Conservation (phyloP, 208 protist genomes). For the Borovskyia barvae region DNA sequence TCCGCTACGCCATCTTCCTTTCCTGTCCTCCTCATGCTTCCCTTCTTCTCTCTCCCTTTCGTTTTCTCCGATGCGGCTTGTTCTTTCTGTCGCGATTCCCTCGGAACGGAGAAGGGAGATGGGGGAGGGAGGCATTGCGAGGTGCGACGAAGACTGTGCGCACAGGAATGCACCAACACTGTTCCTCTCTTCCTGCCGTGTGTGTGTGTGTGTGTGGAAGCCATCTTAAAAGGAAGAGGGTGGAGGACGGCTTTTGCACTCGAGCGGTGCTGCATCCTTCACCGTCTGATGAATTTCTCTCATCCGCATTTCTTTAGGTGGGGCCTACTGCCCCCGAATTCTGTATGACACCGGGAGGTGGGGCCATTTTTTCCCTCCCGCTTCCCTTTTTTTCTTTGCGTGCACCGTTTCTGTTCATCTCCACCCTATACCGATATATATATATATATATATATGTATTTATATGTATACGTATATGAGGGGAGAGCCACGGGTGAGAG, state of each 20-base stretch:
- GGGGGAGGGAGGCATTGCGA: not conserved
- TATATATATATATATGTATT: slow-evolving; percentile 10
- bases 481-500: not conserved
- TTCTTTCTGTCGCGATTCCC: not conserved
- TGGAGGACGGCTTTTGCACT: not conserved
- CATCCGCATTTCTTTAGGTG: too few relatives aligned
- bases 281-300: too few relatives aligned
- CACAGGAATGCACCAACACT: not conserved
- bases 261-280: too few relatives aligned
- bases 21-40: slow-evolving; percentile 5
- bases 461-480: slow-evolving; percentile 2
- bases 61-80: not conserved
- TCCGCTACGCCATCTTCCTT: slow-evolving; percentile 10
- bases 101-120: too few relatives aligned
- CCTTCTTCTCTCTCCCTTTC: slow-evolving; percentile 2
- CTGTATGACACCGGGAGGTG: too few relatives aligned
- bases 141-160: not conserved
- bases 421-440: slow-evolving; percentile 12
- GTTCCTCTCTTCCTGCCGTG: not conserved
- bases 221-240: not conserved
- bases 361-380: slow-evolving; percentile 4
- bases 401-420: slow-evolving; percentile 3
- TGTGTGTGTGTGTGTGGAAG: slow-evolving; percentile 4
- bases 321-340: too few relatives aligned
- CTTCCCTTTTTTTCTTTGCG: not conserved